Evolutionary conservation across 2,329 filamentous ascomycete genomes (phyloP).

Genomic region (Calycina herbarum): DNA sequence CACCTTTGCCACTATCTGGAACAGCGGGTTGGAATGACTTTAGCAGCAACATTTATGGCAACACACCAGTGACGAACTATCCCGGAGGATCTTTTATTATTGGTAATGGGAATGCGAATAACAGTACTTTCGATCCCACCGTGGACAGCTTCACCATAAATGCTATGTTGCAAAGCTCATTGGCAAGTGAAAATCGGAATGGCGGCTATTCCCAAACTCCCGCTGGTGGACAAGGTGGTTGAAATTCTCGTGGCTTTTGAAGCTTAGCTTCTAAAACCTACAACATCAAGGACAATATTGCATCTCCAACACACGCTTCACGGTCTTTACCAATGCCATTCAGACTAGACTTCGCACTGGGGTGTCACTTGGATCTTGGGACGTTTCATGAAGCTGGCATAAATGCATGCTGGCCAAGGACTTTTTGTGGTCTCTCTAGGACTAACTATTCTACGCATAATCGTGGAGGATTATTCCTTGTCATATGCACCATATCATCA

Average conservation of each 20-base stretch:
- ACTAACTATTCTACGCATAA: conserved; percentile 35
- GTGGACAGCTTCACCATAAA: conserved; percentile 31
- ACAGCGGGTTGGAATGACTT: conserved; percentile 47
- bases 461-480: conserved; percentile 39
- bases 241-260: conserved; percentile 10
- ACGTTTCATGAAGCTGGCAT: conserved; percentile 2
- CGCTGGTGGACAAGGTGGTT: conserved; percentile 48
- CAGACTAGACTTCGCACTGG: background rate
- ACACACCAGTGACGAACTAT: conserved; percentile 42
- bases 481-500: conserved; percentile 33
- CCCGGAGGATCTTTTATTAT: conserved; percentile 10
- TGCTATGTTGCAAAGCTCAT: conserved; percentile 36
- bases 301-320: background rate
- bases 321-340: background rate
- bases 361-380: background rate
- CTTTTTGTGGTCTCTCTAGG: conserved; percentile 29
- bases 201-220: conserved; percentile 46
- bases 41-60: conserved; percentile 50
- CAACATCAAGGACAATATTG: background rate
- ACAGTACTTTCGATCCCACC: conserved; percentile 29
- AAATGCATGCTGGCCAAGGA: conserved; percentile 13
- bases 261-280: background rate
- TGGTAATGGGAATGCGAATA: conserved; percentile 21
- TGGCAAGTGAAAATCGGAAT: conserved; percentile 25
- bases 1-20: conserved; percentile 24